Evolutionary conservation across 305 asterid species (phyloP), one percentile per base, ranked within the genome.

Genomic region (Stenogyne calaminthoides): DNA sequence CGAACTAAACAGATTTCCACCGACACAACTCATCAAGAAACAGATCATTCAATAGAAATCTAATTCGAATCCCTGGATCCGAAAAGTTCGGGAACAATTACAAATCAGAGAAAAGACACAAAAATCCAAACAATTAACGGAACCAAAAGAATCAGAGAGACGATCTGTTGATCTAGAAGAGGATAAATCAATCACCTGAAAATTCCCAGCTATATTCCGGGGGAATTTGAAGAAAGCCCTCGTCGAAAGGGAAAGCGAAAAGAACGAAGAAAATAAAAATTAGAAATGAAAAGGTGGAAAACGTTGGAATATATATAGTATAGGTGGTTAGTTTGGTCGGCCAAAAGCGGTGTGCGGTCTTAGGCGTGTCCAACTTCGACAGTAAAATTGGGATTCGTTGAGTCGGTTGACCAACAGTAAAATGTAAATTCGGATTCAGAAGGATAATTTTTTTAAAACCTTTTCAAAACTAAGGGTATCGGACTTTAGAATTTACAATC

Each of bases 311-410:
- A 62, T 78, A 67, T 44, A 67, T 18, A n/a, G n/a, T n/a, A n/a
- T n/a, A 61, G 70, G 76, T 76, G 72, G 67, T 2, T 74, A 71
- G 29, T 49, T 39, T 58, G 81, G 77, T 81, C 76, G 82, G 85
- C 78, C 82, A 56, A 70, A 42, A 22, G 37, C 62, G 75, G 75
- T 59, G 72, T 59, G 79, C 79, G 74, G 63, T 61, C 62, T 32
- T 34, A 20, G 40, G n/a, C 77, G 81, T 16, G 61, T 78, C 65
- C 27, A 37, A 62, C 57, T 56, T 11, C 20, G 52, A 66, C 70
- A 51, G 25, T 72, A 49, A 39, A 47, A 2, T 49, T 29, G 67
- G 65, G 39, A 18, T 25, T 5, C 36, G 62, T 19, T 9, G 61
- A 9, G 7, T 9, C 64, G 52, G 16, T 32, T 52, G 36, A 68